Base-by-base conservation (phyloP, 2,329 filamentous ascomycete species). In the Neocucurbitaria cava region DNA sequence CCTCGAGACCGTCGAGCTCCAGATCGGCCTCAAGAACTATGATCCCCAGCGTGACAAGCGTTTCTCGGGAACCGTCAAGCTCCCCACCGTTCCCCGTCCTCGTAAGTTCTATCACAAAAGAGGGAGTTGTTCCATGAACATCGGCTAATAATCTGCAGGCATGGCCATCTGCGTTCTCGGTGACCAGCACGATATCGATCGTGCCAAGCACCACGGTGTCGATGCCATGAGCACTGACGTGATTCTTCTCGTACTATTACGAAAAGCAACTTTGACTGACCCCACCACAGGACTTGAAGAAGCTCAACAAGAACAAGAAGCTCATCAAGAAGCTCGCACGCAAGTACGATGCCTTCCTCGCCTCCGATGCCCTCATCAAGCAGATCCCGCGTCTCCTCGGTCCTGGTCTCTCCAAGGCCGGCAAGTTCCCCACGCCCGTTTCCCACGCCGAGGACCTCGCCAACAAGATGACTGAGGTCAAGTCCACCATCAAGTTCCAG, bases 291-390 rank as follows among this genome's bases (percentile, higher is more conserved):
- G 95, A 99, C 83, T 85, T 99, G 84, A 99, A 99, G 91, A 99
- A 99, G 90, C 92, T 99, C 73, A 99, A 99, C 90, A 99, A 99
- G 92, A 99, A 99, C 92, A 98, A 99, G 91, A 99, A 99, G 90
- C 89, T 98, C 77, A 97, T 99, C 89, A 99, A 99, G 92, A 99
- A 99, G 90, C 91, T 99, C 70, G 95, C 95, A 66, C 92, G 93
- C 89, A 99, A 99, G 87, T 98, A 99, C 89, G 95, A 99, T 83
- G 95, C 95, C 74, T 99, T 99, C 85, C 83, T 99, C 79, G 90
- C 95, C 80, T 98, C 94, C 79, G 95, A 99, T 79, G 85, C 90
- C 77, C 85, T 99, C 78, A 97, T 99, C 89, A 97, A 96, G 90
- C 93, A 97, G 87, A 98, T 99, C 76, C 95, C 95, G 75, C 95